Base-by-base conservation (phyloP, 1,284 basidiomycete genomes). In the Rhizoctonia solani region DNA sequence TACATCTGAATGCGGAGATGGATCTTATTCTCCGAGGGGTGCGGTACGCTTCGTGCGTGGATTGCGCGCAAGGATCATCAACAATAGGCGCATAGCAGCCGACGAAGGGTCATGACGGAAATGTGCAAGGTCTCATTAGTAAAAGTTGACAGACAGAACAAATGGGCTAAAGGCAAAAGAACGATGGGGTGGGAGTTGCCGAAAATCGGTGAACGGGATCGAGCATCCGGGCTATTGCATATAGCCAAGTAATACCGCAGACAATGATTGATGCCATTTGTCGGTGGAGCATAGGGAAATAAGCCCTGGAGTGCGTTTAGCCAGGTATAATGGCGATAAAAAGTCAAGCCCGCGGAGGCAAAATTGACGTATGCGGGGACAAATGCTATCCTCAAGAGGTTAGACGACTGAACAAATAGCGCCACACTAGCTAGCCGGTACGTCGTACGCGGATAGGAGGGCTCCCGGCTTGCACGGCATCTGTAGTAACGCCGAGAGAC, bases 1-100 rank as follows among this genome's bases (percentile, higher is more conserved):
- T 96, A 96, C 95, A 98, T 99, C 84, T 98, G 96, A 70, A 99
- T 92, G 19, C 97, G 89, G 49, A 98, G 81, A 75, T 98, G 92
- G 73, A 98, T 97, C 75, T 93, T 89, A 74, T 93, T 92, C 80
- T 99, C 96, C 21, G 95, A 97, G 4, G 96, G 95, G 79, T 98
- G 95, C 1, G 96, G 96, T 39, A 87, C 92, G 74, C 92, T 95
- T 59, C 30, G 30, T 13, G 30, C 30, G 19, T 13, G n/a, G 30
- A 39, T 49, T 39, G 49, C 50, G 19, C 44, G 11, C n/a, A 3
- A 30, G 34, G 47, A 46, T 49, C 32, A n/a, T 30, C 46, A 46
- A 61, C 58, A 61, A 61, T 61, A 50, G 37, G 47, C 34, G 32
- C 19, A 39, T 11, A 39, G 29, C 16, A 32, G 6, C 29, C 14